These are phyloP conservation scores for Desmodesmus armatus DNA, from an alignment of 139 green algal species.

Conservation along the genomic window DNA sequence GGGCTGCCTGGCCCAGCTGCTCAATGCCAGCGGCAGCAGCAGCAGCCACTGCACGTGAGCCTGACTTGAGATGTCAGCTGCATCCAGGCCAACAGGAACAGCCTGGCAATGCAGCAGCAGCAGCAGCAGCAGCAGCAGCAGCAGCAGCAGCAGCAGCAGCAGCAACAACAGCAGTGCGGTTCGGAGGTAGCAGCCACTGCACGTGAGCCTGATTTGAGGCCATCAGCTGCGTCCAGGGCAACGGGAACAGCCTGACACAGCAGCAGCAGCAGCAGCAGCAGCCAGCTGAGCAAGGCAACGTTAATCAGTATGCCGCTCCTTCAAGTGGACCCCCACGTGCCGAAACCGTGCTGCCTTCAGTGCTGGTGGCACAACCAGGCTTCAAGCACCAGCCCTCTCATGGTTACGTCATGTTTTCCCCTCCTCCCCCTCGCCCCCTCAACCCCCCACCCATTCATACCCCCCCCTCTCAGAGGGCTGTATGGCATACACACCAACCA, in stretches of 20 bases:
- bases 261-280: neutral
- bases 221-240: neutral
- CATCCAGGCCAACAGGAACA: neutral
- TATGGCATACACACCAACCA: neutral
- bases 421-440: too few relatives aligned
- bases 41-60: constrained; percentile 13
- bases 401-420: too few relatives aligned
- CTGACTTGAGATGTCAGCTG: neutral
- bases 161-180: neutral
- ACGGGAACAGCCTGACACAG: neutral
- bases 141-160: neutral
- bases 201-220: too few relatives aligned
- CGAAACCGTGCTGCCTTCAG: neutral
- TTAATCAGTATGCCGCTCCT: neutral
- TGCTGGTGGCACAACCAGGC: neutral
- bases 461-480: too few relatives aligned
- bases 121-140: neutral
- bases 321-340: neutral
- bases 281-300: neutral
- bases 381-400: neutral
- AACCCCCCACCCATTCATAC: too few relatives aligned
- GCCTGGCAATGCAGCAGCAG: neutral
- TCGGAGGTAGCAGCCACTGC: neutral
- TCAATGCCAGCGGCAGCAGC: neutral
- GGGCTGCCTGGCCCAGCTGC: neutral